Conservation (phyloP, 352 stramenopile species). For the Globisporangium takayamanum region DNA sequence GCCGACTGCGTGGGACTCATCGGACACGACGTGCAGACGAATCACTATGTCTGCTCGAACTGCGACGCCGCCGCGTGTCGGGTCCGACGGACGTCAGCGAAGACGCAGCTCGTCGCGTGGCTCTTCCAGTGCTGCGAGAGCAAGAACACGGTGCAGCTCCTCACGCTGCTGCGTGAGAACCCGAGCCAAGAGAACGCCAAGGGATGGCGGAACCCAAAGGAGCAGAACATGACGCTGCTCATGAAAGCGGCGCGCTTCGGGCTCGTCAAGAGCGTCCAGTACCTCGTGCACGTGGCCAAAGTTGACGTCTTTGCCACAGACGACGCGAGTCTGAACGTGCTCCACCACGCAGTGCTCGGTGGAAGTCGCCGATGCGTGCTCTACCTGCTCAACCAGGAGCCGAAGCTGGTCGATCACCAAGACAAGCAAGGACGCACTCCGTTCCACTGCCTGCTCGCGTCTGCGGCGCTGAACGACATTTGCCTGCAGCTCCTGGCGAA, state of each 20-base stretch:
- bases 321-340: conserved; percentile 32
- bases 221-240: conserved; percentile 30
- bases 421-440: conserved; percentile 46
- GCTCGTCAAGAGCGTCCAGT: conserved; percentile 27
- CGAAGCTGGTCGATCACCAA: conserved; percentile 40
- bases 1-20: conserved; percentile 62
- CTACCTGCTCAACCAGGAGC: conserved; percentile 34
- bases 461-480: conserved; percentile 32
- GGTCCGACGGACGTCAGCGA: conserved; percentile 21
- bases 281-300: conserved; percentile 36
- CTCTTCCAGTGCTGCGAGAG: conserved; percentile 65
- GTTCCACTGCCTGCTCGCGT: conserved; percentile 53
- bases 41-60: conserved; percentile 39
- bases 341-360: conserved; percentile 48
- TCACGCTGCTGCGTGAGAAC: conserved; percentile 36
- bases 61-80: conserved; percentile 37
- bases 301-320: conserved; percentile 48
- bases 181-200: conserved; percentile 7
- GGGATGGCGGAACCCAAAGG: conserved; percentile 29
- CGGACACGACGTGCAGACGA: conserved; percentile 12
- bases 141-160: conserved; percentile 42
- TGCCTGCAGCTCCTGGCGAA: conserved; percentile 33
- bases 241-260: conserved; percentile 48
- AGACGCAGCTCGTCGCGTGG: conserved; percentile 35
- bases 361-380: conserved; percentile 26